These are phyloP conservation scores for Neonectria ditissima DNA, from an alignment of 2,329 filamentous ascomycete species.

Conservation along the genomic window DNA sequence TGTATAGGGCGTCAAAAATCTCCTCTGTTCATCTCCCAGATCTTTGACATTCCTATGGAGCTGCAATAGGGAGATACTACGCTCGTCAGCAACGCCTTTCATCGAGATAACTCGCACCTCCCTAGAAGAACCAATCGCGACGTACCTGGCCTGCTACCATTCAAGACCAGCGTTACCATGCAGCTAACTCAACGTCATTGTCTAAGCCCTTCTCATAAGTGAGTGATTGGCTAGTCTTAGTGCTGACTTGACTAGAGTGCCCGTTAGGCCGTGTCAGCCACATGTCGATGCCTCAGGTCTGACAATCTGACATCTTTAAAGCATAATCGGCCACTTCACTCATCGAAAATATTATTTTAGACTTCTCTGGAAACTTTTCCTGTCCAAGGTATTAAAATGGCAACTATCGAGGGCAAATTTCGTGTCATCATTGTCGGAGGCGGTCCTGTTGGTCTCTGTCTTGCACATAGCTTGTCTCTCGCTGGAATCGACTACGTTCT, in stretches of 20 bases:
- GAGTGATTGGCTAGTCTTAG: not conserved
- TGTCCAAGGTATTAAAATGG: not conserved
- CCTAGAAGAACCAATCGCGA: no score
- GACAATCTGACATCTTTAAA: not conserved
- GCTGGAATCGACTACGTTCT: constrained; percentile 50
- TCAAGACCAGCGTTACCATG: no score
- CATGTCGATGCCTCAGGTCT: not conserved
- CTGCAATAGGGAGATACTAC: no score
- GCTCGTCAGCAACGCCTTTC: no score
- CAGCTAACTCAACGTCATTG: no score
- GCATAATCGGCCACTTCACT: not conserved
- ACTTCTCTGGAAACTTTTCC: not conserved
- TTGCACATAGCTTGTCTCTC: constrained; percentile 40
- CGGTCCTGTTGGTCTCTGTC: constrained; percentile 41
- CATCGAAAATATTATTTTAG: not conserved
- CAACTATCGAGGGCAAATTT: not conserved
- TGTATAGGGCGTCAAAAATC: no score
- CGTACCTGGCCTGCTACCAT: no score
- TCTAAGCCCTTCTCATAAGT: no score
- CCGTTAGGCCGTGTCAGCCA: not conserved
- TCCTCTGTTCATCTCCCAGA: no score
- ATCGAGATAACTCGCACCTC: no score
- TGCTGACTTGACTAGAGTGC: not conserved
- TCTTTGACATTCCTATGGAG: no score
- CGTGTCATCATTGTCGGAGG: constrained; percentile 44